These are phyloP conservation scores for Rhytidhysteron rufulum DNA, from an alignment of 2,329 filamentous ascomycete genomes.

Conservation along the genomic window DNA sequence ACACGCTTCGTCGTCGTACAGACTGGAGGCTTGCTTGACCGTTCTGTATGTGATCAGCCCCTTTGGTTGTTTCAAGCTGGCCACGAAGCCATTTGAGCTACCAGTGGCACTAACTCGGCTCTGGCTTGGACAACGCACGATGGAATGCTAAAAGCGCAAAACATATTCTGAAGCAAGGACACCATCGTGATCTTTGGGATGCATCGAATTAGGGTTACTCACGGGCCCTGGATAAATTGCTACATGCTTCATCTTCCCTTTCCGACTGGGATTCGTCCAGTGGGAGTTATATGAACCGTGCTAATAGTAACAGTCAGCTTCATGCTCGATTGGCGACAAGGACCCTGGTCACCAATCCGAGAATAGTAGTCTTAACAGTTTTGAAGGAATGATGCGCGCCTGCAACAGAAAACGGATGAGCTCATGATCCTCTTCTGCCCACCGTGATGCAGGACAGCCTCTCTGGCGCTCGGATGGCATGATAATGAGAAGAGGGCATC, in stretches of 20 bases:
- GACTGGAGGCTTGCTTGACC: neutral
- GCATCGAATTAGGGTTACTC: neutral
- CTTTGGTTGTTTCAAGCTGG: slow-evolving; percentile 2
- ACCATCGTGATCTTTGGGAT: neutral
- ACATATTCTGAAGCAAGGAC: neutral
- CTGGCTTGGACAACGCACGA: neutral
- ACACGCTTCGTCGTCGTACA: too few species aligned
- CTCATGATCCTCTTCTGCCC: too few species aligned
- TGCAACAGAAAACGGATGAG: too few species aligned
- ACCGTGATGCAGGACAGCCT: too few species aligned
- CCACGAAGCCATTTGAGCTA: slow-evolving; percentile 2
- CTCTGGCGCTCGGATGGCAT: too few species aligned
- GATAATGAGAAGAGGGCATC: too few species aligned
- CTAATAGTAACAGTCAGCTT: too few species aligned
- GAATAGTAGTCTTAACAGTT: too few species aligned
- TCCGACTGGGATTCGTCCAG: neutral
- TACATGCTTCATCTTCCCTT: too few species aligned
- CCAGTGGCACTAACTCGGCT: slow-evolving; percentile 1
- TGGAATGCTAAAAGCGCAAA: neutral
- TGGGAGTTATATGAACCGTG: too few species aligned
- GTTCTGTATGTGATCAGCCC: slow-evolving; percentile 1
- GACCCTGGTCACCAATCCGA: neutral
- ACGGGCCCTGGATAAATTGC: neutral
- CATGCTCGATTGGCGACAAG: too few species aligned
- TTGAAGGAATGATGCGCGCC: too few species aligned